Evolutionary conservation across 106 monocot genomes (phyloP), one percentile per base, ranked within the genome.

Genomic region (Acanthochlamys bracteata): DNA sequence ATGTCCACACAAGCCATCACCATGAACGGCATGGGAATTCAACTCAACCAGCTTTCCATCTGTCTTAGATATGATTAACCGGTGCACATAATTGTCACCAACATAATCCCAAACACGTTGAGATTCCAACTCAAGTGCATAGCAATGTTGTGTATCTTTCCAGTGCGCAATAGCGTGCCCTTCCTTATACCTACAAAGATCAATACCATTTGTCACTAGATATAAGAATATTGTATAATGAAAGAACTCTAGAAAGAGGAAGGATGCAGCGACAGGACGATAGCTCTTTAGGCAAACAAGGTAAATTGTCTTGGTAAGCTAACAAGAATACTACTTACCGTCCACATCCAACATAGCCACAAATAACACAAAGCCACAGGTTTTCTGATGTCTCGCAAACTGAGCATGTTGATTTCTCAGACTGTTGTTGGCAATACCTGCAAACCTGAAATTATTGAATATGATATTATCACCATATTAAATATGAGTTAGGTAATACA

Each of bases 101-200:
- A 77, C 91, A 81, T 88, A 98, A 75, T 98, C 88, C 96, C 96
- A 98, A 42, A 98, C 96, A 60, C 80, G 65, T 60, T 85, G 88
- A 59, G 91, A 88, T 70, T 91, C 91, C 55, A 98, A 24, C 53
- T 88, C 96, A 43, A 92, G 79, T 24, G 96, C 91, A 71, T 88
- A 98, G 55, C 96, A 98, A 53, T 98, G 96, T 63, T 98, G 80
- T 45, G 96, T 91, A 64, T 98, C 96, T 71, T 78, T 91, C 96
- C 96, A 98, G 27, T 98, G 96, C 66, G 40, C 72, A 41, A 83
- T 79, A 54, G 96, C 91, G 77, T 98, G 96, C 14, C 91, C 83
- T 43, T 84, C 96, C 63, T 85, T 88, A 65, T 88, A 85, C 51
- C 96, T 98, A 60, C 1, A 42, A 54, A 65, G 60, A 43, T 4